Conservation (phyloP, 2,329 filamentous ascomycete species). For the Cordyceps farinosa region DNA sequence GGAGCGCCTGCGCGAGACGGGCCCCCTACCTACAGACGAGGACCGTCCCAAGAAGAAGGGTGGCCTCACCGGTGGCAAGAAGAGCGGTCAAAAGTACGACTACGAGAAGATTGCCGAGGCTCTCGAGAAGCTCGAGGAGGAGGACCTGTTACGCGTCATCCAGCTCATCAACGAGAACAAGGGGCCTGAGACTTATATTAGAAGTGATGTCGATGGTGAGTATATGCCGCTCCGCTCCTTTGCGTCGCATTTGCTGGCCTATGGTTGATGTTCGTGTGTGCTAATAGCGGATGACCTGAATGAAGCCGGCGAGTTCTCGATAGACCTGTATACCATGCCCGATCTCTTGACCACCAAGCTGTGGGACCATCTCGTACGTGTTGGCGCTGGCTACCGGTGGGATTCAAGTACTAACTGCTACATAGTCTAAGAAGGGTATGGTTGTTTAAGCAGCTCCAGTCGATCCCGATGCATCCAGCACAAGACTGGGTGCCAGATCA, state of each 20-base stretch:
- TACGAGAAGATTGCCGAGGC: conserved; percentile 97
- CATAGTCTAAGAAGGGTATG: conserved; percentile 41
- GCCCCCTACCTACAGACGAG: conserved; percentile 75
- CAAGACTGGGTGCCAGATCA: not conserved
- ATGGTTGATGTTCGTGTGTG: conserved; percentile 24
- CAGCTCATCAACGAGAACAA: conserved; percentile 99
- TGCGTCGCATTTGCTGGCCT: conserved; percentile 16
- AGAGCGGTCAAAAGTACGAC: conserved; percentile 71
- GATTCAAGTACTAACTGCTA: not conserved
- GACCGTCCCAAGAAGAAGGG: conserved; percentile 58
- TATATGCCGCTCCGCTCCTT: conserved; percentile 25
- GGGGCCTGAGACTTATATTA: conserved; percentile 87
- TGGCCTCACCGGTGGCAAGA: conserved; percentile 59
- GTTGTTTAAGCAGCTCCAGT: conserved; percentile 25
- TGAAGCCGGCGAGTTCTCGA: conserved; percentile 90
- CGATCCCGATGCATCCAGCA: not conserved
- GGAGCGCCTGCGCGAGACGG: conserved; percentile 74
- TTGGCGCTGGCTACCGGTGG: not conserved
- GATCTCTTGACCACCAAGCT: conserved; percentile 87
- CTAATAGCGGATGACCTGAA: conserved; percentile 36
- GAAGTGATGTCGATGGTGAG: conserved; percentile 94
- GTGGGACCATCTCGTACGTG: conserved; percentile 74
- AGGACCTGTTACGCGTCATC: conserved; percentile 90
- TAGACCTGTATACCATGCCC: conserved; percentile 96
- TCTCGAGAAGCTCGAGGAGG: conserved; percentile 82